phyloP scores from a whole-genome alignment of 2,329 filamentous ascomycete species.

The Blastomyces parvus region DNA sequence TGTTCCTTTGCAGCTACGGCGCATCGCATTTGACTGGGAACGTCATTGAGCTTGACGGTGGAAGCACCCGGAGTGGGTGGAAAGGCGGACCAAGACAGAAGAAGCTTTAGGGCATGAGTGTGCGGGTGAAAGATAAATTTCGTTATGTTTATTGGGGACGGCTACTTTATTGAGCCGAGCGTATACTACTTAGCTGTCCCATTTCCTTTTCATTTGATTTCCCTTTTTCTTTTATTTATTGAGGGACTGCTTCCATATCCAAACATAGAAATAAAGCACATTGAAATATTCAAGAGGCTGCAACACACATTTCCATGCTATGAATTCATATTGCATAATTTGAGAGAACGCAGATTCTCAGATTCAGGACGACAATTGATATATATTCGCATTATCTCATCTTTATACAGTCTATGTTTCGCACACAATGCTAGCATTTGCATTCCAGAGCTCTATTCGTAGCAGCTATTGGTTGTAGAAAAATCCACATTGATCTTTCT shows the following conservation, averaged over 20 bases:
- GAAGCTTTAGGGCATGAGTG: constrained; percentile 14
- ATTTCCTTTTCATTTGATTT: not conserved
- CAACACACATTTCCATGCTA: not conserved
- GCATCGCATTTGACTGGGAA: constrained; percentile 41
- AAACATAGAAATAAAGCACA: not conserved
- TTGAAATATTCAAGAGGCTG: not conserved
- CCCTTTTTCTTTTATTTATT: not conserved
- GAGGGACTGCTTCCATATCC: not conserved
- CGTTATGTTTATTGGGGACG: not conserved
- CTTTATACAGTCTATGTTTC: not conserved
- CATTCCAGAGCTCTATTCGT: not conserved
- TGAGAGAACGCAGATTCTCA: not conserved
- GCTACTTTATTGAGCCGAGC: not conserved
- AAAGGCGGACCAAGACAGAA: constrained; percentile 24
- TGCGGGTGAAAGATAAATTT: no score
- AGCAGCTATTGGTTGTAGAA: not conserved
- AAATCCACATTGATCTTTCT: not conserved
- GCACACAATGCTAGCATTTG: not conserved
- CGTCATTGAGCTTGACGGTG: constrained; percentile 42
- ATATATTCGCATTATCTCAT: not conserved
- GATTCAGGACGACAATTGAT: not conserved
- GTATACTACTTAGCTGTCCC: not conserved
- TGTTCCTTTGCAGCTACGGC: constrained; percentile 36
- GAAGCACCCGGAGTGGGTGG: constrained; percentile 36
- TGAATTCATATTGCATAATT: not conserved